A percentile compares a stretch with the other conserved stretches of the same genome.
These are phyloP conservation scores for Pythium apleroticum DNA, from an alignment of 352 stramenopile genomes.

Conservation along the genomic window DNA sequence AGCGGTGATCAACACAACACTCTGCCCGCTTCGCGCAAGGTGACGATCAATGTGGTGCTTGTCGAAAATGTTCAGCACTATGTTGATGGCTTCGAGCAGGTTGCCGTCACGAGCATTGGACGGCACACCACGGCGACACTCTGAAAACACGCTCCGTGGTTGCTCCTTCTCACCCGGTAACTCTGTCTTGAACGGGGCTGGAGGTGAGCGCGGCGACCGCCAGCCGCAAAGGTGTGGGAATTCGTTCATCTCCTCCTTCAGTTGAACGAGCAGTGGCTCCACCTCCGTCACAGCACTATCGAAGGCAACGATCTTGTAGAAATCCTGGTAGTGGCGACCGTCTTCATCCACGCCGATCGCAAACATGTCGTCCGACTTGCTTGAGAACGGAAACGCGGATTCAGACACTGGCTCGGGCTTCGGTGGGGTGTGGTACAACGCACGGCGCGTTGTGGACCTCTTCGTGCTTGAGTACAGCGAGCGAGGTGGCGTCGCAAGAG, in stretches of 20 bases:
- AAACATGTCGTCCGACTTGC: conserved; percentile 54
- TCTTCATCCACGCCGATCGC: conserved; percentile 75
- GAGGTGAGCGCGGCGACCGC: conserved; percentile 33
- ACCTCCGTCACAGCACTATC: conserved; percentile 73
- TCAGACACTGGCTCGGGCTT: conserved; percentile 28
- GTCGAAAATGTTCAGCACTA: conserved; percentile 98
- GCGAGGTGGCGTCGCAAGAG: conserved; percentile 28
- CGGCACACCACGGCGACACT: conserved; percentile 43
- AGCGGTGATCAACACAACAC: conserved; percentile 94
- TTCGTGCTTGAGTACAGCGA: conserved; percentile 2
- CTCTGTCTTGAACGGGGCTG: neutral
- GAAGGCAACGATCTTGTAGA: conserved; percentile 84
- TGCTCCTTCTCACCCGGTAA: conserved; percentile 17
- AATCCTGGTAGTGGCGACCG: conserved; percentile 80
- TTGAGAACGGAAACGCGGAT: conserved; percentile 64
- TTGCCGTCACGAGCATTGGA: conserved; percentile 90
- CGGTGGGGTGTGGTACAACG: conserved; percentile 6
- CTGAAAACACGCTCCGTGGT: conserved; percentile 2
- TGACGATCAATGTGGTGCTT: conserved; percentile 99
- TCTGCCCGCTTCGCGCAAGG: conserved; percentile 94
- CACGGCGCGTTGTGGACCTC: neutral
- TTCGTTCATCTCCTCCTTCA: conserved; percentile 79
- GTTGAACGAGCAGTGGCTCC: conserved; percentile 57
- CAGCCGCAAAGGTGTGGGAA: conserved; percentile 74
- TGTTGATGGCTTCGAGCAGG: conserved; percentile 97